Evolutionary conservation across 805 yeast species (phyloP), one percentile per base, ranked within the genome.

Genomic region (Lipomyces sp.): DNA sequence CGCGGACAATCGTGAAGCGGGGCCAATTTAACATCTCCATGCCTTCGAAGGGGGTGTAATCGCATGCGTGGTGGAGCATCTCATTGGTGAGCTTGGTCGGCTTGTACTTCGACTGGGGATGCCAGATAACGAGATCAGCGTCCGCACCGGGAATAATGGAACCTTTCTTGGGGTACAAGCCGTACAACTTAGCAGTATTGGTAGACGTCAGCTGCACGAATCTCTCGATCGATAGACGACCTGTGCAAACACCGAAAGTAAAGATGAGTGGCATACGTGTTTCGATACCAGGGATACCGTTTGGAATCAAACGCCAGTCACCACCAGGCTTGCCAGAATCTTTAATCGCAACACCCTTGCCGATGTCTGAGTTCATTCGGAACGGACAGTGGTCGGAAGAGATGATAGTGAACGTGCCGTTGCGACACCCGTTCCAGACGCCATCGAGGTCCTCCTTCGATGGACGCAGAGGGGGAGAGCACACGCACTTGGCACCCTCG

Each of bases 231-330:
- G 80, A 72, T 53, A 83, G 80, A 63, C 78, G 75, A 4, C 80
- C 81, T 2, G 79, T 77, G 68, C 79, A 78, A 42, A 80, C 84
- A 37, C 85, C 85, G 59, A 80, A 76, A 7, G 72, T 71, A 74
- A 78, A 82, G 32, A 81, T 71, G 58, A 83, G 67, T 4, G 84
- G 84, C 72, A 83, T 58, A 68, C 86, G 75, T 2, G 85, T 81
- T 70, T 83, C 85, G 50, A 83, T 77, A 8, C 86, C 86, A 10
- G 85, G 84, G 54, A 82, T 70, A 1, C 85, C 86, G 70, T 83
- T 83, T 8, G 86, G 86, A 62, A 83, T 79, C 53, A 68, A 56
- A 13, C 71, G 66, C 71, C 71, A 68, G 65, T 68, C 71, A 53
- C 71, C 71, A 48, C 71, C 70, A 34, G 66, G 55, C 57, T 68